Evolutionary conservation across 768 basidiomycete genomes (phyloP).

Genomic region (Hortiboletus campestris): DNA sequence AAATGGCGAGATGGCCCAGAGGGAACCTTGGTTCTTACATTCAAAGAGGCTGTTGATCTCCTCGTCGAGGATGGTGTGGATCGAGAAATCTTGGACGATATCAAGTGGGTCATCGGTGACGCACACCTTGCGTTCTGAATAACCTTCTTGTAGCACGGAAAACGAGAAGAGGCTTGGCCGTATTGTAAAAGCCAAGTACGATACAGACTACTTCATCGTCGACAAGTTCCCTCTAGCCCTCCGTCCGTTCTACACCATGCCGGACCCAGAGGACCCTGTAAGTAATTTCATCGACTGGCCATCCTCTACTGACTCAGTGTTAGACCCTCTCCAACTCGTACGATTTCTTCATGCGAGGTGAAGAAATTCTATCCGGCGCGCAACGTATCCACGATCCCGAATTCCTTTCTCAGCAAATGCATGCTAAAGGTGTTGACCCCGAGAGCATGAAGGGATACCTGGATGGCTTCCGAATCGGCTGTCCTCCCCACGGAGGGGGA

Average conservation of each 20-base stretch:
- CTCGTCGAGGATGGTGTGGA: slow-evolving; percentile 84
- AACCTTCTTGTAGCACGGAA: slow-evolving; percentile 64
- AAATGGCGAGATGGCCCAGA: slow-evolving; percentile 71
- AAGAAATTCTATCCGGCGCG: slow-evolving; percentile 97
- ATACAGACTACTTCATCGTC: slow-evolving; percentile 98
- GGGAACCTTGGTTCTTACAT: slow-evolving; percentile 81
- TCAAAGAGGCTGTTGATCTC: slow-evolving; percentile 84
- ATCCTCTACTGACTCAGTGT: not conserved
- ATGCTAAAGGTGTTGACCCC: slow-evolving; percentile 83
- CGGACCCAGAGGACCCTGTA: slow-evolving; percentile 88
- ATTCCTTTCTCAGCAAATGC: slow-evolving; percentile 83
- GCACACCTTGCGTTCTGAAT: not conserved
- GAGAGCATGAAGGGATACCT: slow-evolving; percentile 89
- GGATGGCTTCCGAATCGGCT: slow-evolving; percentile 93
- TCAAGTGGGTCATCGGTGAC: slow-evolving; percentile 56
- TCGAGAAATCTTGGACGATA: slow-evolving; percentile 80
- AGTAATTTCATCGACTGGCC: slow-evolving; percentile 26
- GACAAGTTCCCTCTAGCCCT: slow-evolving; percentile 98
- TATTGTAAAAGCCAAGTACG: slow-evolving; percentile 88
- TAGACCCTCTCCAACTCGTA: slow-evolving; percentile 96
- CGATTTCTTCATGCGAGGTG: slow-evolving; percentile 99
- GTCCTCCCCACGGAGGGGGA: slow-evolving; percentile 94
- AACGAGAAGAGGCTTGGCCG: slow-evolving; percentile 93
- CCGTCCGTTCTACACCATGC: slow-evolving; percentile 99
- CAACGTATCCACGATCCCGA: slow-evolving; percentile 94